These are phyloP conservation scores for Eimeria zaria DNA, from an alignment of 169 alveolate genomes.

Conservation along the genomic window DNA sequence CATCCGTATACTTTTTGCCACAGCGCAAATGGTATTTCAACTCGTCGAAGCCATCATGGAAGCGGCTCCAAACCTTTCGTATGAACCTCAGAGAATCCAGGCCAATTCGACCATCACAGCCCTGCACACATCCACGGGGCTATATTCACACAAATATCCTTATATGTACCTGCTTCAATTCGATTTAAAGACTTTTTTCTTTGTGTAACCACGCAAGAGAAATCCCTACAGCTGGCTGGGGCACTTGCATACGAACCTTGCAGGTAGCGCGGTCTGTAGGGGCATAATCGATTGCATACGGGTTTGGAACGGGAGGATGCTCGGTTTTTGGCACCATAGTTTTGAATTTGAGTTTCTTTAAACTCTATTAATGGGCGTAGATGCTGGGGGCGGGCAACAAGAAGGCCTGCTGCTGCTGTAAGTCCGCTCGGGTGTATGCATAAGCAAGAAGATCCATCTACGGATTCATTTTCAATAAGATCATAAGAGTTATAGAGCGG, in stretches of 20 bases:
- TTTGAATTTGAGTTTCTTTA: neutral
- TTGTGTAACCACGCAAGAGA: neutral
- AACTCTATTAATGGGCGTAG: neutral
- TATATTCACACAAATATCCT: neutral
- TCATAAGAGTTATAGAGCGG: neutral
- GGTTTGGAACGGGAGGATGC: conserved; percentile 75
- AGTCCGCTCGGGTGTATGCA: neutral
- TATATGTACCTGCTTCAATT: neutral
- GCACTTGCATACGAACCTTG: conserved; percentile 60
- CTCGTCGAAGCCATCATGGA: conserved; percentile 85
- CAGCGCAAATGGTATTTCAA: conserved; percentile 82
- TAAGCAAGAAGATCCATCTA: neutral
- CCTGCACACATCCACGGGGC: conserved; percentile 21
- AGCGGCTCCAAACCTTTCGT: conserved; percentile 85
- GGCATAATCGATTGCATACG: conserved; percentile 80
- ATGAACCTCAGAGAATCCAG: conserved; percentile 73
- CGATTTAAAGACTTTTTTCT: neutral
- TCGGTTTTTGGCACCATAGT: conserved; percentile 67
- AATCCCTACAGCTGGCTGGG: neutral
- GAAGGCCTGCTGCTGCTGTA: neutral
- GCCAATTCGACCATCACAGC: conserved; percentile 81
- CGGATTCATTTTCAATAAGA: neutral
- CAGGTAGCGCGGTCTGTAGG: conserved; percentile 86
- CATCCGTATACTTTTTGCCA: conserved; percentile 56
- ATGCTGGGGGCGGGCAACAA: neutral